Evolutionary conservation across 805 yeast genomes (phyloP).

Genomic region (Diddensiella santjacobensis): DNA sequence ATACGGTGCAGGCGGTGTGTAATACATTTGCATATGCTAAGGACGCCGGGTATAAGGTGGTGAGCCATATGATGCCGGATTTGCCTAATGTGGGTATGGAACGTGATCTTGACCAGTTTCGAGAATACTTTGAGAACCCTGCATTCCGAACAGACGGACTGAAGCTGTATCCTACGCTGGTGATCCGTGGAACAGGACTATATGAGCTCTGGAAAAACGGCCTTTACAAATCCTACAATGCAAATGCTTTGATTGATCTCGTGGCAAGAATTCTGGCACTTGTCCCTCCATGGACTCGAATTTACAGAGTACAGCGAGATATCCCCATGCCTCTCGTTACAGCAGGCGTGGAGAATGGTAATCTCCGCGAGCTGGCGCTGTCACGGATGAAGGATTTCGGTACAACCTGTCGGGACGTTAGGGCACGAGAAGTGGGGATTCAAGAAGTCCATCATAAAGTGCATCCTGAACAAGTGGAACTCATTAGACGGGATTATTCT

Average conservation of each 20-base stretch:
- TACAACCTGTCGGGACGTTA: conserved; percentile 89
- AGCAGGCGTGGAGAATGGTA: conserved; percentile 97
- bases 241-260: conserved; percentile 87
- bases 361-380: conserved; percentile 87
- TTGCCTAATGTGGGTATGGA: conserved; percentile 98
- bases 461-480: conserved; percentile 94
- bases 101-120: conserved; percentile 91
- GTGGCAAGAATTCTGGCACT: conserved; percentile 94
- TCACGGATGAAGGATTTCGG: conserved; percentile 99
- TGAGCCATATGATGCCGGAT: conserved; percentile 99
- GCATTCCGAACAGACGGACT: conserved; percentile 96
- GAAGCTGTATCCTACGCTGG: conserved; percentile 92
- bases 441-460: conserved; percentile 98
- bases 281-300: conserved; percentile 99
- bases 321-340: conserved; percentile 98
- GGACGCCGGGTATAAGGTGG: conserved; percentile 97
- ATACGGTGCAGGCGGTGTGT: conserved; percentile 92
- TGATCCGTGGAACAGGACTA: conserved; percentile 94
- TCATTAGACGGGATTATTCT: conserved; percentile 90
- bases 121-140: conserved; percentile 95
- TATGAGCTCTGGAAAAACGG: conserved; percentile 98
- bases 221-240: conserved; percentile 87
- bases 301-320: conserved; percentile 96
- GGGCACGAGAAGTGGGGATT: conserved; percentile 97
- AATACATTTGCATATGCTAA: conserved; percentile 95